Conservation (phyloP, 768 basidiomycete genomes). For the Xerocomellus intermedius region DNA sequence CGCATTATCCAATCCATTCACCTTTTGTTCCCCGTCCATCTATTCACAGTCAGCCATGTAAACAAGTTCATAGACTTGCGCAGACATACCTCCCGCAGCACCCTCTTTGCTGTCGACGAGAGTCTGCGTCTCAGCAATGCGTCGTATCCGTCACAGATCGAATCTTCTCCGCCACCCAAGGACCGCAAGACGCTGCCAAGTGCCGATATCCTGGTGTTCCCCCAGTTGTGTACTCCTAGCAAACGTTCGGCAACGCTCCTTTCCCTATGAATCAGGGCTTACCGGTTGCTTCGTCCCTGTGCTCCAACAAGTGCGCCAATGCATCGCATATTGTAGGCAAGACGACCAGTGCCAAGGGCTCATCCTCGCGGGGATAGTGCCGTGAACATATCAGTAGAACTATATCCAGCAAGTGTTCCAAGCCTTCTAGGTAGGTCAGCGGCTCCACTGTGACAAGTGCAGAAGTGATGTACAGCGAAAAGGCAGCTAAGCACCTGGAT, state of each 20-base stretch:
- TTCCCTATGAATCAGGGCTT: conserved; percentile 9
- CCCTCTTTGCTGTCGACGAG: conserved; percentile 17
- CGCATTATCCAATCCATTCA: too few relatives aligned
- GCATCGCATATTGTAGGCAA: conserved; percentile 51
- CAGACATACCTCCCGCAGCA: conserved; percentile 31
- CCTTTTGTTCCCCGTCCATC: background rate
- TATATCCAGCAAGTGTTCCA: conserved; percentile 48
- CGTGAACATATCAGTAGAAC: conserved; percentile 48
- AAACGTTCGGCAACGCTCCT: background rate
- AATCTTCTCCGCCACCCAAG: conserved; percentile 20
- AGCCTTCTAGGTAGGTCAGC: conserved; percentile 42
- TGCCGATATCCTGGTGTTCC: conserved; percentile 47
- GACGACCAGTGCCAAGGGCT: conserved; percentile 49
- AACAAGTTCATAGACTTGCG: background rate
- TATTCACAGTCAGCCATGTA: conserved; percentile 1
- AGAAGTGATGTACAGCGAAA: conserved; percentile 44
- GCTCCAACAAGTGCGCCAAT: conserved; percentile 38
- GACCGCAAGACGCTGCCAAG: conserved; percentile 41
- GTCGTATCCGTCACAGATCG: conserved; percentile 23
- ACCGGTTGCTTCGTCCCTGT: conserved; percentile 27
- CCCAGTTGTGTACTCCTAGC: conserved; percentile 9
- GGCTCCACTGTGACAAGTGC: conserved; percentile 30
- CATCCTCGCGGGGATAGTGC: conserved; percentile 45
- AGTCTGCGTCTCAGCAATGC: conserved; percentile 34
- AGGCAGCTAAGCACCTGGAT: conserved; percentile 37